Evolutionary conservation across 805 yeast genomes (phyloP), one percentile per base, ranked within the genome.

Genomic region (Teunomyces cretensis): DNA sequence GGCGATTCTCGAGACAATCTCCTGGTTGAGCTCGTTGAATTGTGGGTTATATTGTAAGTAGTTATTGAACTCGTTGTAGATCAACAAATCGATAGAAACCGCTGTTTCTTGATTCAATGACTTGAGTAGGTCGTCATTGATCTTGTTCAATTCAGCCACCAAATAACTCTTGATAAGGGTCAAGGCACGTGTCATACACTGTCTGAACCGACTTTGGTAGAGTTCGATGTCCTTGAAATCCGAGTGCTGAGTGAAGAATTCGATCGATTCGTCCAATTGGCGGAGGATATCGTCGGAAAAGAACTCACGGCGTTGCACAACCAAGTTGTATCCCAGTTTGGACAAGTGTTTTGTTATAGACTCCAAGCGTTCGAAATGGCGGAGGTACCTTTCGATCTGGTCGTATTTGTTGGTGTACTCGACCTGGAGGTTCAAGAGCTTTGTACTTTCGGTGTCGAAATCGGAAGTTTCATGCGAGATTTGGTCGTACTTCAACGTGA

Each of bases 171-270:
- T 77, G 12, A 89, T 79, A 47, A 92, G 69, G 0, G 94, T 81
- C 39, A 89, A 72, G 1, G 95, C 84, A 47, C 96, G 76, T 1
- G 91, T 82, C 76, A 89, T 74, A 56, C 96, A 88, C 55, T 88
- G 95, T 49, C 86, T 80, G 66, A 88, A 88, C 47, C 91, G 77
- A 50, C 82, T 79, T 39, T 75, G 76, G 60, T 87, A 89, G 1
- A 80, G 58, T 22, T 83, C 92, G 9, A 79, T 70, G 43, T 90
- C 96, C 57, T 79, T 82, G 56, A 86, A 85, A 8, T 58, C 48
- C 4, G 58, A 49, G 46, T 82, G 82, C 2, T 67, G 64, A 7
- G 74, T 70, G 4, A 83, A 72, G 59, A 88, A 91, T 2, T 57
- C 65, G 31, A 91, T 64, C 30, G 95, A 88, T 12, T 65, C 68